Base-by-base conservation (phyloP, 805 yeast genomes). In the Candida vaughaniae region DNA sequence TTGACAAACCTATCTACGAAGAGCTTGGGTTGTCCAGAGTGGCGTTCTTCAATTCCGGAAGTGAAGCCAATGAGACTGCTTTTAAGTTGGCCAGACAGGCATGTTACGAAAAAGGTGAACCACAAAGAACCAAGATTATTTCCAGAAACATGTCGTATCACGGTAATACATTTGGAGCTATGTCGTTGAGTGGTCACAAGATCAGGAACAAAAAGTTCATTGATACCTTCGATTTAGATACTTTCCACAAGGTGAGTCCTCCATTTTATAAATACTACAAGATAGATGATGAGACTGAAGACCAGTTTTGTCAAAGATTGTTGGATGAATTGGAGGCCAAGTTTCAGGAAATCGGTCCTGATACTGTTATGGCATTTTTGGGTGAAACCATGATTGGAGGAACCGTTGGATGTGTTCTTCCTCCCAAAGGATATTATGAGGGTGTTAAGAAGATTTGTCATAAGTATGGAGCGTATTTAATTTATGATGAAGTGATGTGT, bases 31-130 rank as follows among this genome's bases (percentile, higher is more conserved):
- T 67, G 41, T 46, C 56, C 3, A 58, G 70, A 17, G 74, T 69
- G 10, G 41, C 66, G 31, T 62, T 85, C 43, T 74, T 78, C 45
- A 82, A 82, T 48, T 77, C 86, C 2, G 95, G 95, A 35, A 73
- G 89, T 32, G 65, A 61, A 35, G 52, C 62, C 14, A 60, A 55
- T 35, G 61, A 61, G 35, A 55, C 56, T 29, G 63, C 66, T 8
- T 53, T 59, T 18, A 60, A 61, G 37, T 44, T 61, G 29, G 61
- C 57, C 16, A 57, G 29, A 5, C 52, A 48, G 31, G 36, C 36
- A 18, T 15, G 59, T 43, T 47, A 63, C 33, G 77, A 72, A 50
- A 62, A 55, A 16, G 71, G 71, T 23, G 69, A 67, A 39, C 53
- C 62, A 6, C 55, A 60, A 28, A 67, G 74, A 49, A 47, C 49